Evolutionary conservation across 2,329 filamentous ascomycete genomes (phyloP).

Genomic region (Colletotrichum scovillei): DNA sequence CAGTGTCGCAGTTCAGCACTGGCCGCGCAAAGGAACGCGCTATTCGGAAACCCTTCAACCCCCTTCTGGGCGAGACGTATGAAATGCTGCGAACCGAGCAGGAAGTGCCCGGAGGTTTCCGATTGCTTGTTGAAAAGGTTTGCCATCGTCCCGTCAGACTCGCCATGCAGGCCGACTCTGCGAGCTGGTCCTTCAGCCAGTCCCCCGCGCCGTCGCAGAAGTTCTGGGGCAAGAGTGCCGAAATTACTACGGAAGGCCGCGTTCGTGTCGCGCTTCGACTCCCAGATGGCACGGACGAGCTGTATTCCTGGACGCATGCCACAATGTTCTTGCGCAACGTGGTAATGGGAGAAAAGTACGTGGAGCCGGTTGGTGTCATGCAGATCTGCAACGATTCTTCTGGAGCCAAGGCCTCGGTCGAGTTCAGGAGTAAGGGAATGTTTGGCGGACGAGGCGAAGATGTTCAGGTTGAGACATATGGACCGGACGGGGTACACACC

Average conservation of each 20-base stretch:
- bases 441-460: slow-evolving; percentile 96
- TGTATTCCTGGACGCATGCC: slow-evolving; percentile 88
- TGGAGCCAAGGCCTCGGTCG: slow-evolving; percentile 84
- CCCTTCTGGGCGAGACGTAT: slow-evolving; percentile 94
- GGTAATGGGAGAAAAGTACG: slow-evolving; percentile 97
- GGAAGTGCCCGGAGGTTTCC: slow-evolving; percentile 78
- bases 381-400: slow-evolving; percentile 85
- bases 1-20: slow-evolving; percentile 86
- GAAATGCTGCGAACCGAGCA: slow-evolving; percentile 90
- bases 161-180: slow-evolving; percentile 91
- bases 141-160: slow-evolving; percentile 91
- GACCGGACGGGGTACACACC: slow-evolving; percentile 72
- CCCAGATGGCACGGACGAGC: slow-evolving; percentile 76
- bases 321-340: slow-evolving; percentile 95
- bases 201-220: slow-evolving; percentile 92
- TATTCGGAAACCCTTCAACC: slow-evolving; percentile 96
- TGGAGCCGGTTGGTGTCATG: slow-evolving; percentile 94
- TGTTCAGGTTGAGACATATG: slow-evolving; percentile 80
- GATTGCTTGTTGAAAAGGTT: slow-evolving; percentile 95
- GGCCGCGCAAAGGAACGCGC: slow-evolving; percentile 88
- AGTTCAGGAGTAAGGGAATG: slow-evolving; percentile 96
- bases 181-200: slow-evolving; percentile 87
- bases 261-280: slow-evolving; percentile 79
- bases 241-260: slow-evolving; percentile 92
- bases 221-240: slow-evolving; percentile 98